Evolutionary conservation across 1,284 basidiomycete genomes (phyloP).

Genomic region (Prillingera fragicola): DNA sequence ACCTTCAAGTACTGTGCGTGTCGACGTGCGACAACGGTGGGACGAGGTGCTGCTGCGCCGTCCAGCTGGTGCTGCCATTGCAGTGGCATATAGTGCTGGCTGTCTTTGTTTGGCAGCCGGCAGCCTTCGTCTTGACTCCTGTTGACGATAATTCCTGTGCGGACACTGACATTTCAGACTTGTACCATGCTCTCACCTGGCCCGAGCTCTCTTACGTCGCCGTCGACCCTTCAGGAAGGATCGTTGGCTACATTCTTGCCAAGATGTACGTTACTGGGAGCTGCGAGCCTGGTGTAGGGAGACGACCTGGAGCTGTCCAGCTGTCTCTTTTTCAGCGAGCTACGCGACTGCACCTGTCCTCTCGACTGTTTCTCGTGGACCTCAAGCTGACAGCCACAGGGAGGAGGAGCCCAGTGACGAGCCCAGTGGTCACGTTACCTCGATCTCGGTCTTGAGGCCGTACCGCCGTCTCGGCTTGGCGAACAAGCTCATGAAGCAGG

Average conservation of each 20-base stretch:
- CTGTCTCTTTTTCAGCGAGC: not conserved
- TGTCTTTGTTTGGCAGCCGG: too few species aligned
- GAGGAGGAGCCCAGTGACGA: conserved; percentile 63
- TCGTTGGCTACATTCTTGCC: conserved; percentile 90
- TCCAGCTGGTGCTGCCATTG: too few species aligned
- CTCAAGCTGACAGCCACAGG: conserved; percentile 47
- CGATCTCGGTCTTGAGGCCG: conserved; percentile 78
- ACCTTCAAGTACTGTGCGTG: conserved; percentile 76
- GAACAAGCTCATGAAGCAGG: conserved; percentile 78
- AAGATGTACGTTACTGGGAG: conserved; percentile 63
- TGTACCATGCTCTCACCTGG: conserved; percentile 86
- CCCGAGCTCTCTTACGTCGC: conserved; percentile 91
- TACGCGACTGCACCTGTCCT: not conserved
- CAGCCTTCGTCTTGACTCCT: too few species aligned
- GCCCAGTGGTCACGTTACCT: conserved; percentile 79
- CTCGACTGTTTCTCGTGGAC: not conserved
- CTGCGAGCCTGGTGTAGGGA: too few species aligned
- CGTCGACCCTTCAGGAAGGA: conserved; percentile 77
- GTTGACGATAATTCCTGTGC: too few species aligned
- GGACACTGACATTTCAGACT: conserved; percentile 57
- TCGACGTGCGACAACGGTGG: not conserved
- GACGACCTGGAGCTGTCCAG: not conserved
- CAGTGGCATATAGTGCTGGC: too few species aligned
- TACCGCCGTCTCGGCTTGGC: conserved; percentile 80
- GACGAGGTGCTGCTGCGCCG: too few species aligned